phyloP scores from a whole-genome alignment of 73 alveolate species.

The Tetrahymena borealis region DNA sequence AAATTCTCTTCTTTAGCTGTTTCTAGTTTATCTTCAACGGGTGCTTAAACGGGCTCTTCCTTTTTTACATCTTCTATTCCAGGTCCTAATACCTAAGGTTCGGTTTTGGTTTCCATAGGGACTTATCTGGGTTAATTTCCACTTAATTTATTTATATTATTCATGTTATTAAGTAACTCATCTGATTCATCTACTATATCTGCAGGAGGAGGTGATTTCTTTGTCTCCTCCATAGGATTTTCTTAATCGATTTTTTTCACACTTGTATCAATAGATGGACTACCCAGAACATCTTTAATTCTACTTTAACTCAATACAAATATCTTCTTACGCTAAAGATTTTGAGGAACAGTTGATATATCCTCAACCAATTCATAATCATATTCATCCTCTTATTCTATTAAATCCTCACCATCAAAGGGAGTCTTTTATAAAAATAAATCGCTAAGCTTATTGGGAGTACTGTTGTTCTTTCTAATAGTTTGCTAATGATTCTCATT shows the following conservation, averaged over 20 bases:
- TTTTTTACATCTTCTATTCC: neutral
- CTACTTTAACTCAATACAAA: neutral
- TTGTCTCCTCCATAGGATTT: neutral
- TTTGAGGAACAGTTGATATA: neutral
- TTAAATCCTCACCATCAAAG: neutral
- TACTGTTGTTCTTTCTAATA: neutral
- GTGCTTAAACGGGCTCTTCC: neutral
- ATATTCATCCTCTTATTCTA: neutral
- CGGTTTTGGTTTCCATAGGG: neutral
- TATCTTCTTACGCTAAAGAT: neutral
- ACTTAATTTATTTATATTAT: neutral
- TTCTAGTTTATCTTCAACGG: neutral
- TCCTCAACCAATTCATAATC: neutral
- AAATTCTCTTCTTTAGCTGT: neutral
- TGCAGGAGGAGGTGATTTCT: neutral
- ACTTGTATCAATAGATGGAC: neutral
- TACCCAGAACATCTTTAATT: neutral
- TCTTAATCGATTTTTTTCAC: neutral
- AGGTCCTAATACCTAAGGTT: neutral
- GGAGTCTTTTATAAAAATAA: neutral
- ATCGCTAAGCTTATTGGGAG: neutral
- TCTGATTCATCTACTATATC: neutral
- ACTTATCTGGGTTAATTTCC: neutral
- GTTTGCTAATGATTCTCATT: neutral
- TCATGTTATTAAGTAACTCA: neutral